Conservation (phyloP, 116 monocot genomes). For the Trichopus zeylanicus region DNA sequence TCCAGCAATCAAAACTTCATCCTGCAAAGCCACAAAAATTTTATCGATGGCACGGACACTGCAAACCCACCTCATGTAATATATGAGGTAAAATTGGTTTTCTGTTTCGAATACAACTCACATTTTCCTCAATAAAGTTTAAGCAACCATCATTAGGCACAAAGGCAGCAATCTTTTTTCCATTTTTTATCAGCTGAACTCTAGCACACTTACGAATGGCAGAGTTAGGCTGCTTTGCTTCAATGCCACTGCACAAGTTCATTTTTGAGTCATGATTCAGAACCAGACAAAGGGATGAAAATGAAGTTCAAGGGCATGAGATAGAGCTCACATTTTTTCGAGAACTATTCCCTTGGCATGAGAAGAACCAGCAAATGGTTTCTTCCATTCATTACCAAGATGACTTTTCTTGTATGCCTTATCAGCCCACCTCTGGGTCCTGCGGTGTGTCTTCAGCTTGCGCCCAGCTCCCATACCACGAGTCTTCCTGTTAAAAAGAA, state of each 20-base stretch:
- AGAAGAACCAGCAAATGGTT: slow-evolving; percentile 55
- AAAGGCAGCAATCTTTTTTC: slow-evolving; percentile 51
- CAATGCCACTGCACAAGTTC: slow-evolving; percentile 46
- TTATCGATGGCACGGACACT: not conserved
- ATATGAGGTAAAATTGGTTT: no score
- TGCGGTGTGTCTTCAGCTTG: slow-evolving; percentile 50
- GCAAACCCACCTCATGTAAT: no score
- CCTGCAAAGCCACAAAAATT: not conserved
- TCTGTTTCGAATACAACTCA: no score
- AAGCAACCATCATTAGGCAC: slow-evolving; percentile 55
- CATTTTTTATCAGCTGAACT: slow-evolving; percentile 50
- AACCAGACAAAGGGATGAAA: not conserved
- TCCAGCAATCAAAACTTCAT: slow-evolving; percentile 8
- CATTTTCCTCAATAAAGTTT: slow-evolving; percentile 51
- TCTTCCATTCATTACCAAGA: slow-evolving; percentile 57
- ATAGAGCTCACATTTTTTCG: slow-evolving; percentile 33
- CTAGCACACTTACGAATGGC: slow-evolving; percentile 50
- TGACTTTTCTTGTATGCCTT: slow-evolving; percentile 52
- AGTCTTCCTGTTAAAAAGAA: slow-evolving; percentile 23
- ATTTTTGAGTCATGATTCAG: not conserved
- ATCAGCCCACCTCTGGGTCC: slow-evolving; percentile 46
- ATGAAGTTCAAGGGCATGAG: not conserved
- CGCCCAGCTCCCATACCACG: slow-evolving; percentile 58
- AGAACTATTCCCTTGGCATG: slow-evolving; percentile 54
- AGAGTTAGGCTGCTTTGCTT: slow-evolving; percentile 52